Evolutionary conservation across 2,329 filamentous ascomycete species (phyloP), one percentile per base, ranked within the genome.

Genomic region (Rhexocercosporidium sp.): DNA sequence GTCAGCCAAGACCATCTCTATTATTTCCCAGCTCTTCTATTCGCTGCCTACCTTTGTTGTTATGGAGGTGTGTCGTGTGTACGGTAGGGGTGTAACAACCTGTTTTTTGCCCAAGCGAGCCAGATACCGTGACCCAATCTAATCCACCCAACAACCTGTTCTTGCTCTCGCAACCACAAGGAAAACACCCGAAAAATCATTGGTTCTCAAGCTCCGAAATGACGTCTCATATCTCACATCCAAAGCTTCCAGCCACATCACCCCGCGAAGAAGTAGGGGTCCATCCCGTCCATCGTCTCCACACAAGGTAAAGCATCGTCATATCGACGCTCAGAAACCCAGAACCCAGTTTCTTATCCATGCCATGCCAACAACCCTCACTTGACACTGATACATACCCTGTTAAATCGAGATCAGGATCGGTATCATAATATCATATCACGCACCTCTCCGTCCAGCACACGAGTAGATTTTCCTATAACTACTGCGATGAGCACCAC

Each of bases 401-500:
- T n/a, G 18, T 16, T n/a, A 46, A 31, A 31, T 31, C 44, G 44
- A 22, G 7, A 20, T n/a, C 18, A 12, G 14, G 39, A 44, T 44
- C 14, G 1, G 39, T 5, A 44, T 9, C 39, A 44, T 12, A 18
- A 44, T 9, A 20, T 22, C 11, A 59, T 64, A 62, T 44, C 62
- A 22, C 16, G 22, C 18, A 66, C 49, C 49, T n/a, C 34, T 39
- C 34, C 12, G 29, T 12, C 20, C 37, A 46, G 11, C 16, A 27
- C n/a, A n/a, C 20, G 14, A 6, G 9, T n/a, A 34, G 9, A 47
- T 25, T 47, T 62, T 46, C 64, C 54, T 70, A 69, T 69, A 67
- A 61, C 41, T 69, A 69, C 46, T 53, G 62, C 56, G 46, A 72
- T 70, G 66, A 66, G 57, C 65, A 62, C 64, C 67, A 7, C 62